Base-by-base conservation (phyloP, 2,329 filamentous ascomycete species). In the Arthrobotrys conoides region DNA sequence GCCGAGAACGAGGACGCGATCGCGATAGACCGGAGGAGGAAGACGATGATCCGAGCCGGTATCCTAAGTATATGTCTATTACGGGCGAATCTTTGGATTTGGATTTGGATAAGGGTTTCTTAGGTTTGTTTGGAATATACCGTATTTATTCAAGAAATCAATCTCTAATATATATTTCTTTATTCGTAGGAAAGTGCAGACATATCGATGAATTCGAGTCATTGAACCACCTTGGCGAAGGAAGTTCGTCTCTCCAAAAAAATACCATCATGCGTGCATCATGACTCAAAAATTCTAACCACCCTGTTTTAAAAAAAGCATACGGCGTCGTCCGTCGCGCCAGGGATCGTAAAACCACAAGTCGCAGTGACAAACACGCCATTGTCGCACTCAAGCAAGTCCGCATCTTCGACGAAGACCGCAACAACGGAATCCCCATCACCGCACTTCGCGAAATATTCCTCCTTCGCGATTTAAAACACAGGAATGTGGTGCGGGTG, bases 381-480 rank as follows among this genome's bases (percentile, higher is more conserved):
- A 81, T 84, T 44, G 83, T 84, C 66, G 84, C 84, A n/a, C 79
- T 84, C 49, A 84, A 84, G 71, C 83, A 84, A 78, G 81, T 84
- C 59, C 83, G 83, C 24, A 83, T 84, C 61, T 81, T 83, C 24
- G 82, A 83, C 57, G 80, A 82, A 27, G 82, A 84, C 65, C 82
- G 83, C 46, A 83, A 82, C 44, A 84, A 84, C 68, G 82, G 83
- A 36, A 83, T 84, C 44, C 83, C 83, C 8, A 84, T 84, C 49
- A 84, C 83, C 10, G 83, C 83, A 12, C 73, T 84, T n/a, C 83
- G 84, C 63, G 83, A 84, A 66, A 84, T 84, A 49, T 83, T 82
- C 27, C 84, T 84, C 55, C 82, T 84, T 16, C 83, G 83, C 38
- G 83, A 82, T 20, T 71, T 84, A 16, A 82, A 81, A 53, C 83